Evolutionary conservation across 495 filamentous ascomycete genomes (phyloP), one percentile per base, ranked within the genome.

Genomic region (Xylaria venustula): DNA sequence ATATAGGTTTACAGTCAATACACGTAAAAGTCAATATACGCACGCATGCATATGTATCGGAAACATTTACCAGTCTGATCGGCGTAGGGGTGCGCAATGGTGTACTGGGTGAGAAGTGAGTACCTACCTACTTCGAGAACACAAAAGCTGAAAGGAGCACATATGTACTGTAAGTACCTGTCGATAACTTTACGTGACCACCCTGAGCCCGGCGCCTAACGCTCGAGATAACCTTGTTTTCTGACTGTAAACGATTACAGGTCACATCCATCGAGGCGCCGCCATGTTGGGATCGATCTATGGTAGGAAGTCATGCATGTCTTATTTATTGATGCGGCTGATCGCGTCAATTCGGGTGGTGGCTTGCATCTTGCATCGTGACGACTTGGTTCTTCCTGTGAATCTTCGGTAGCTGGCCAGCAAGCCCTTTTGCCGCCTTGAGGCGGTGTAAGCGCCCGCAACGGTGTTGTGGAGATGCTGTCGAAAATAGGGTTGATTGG

Each of bases 361-460:
- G 53, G 40, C 53, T 55, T 55, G 40, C 37, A 32, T 54, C 23
- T 55, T 45, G 53, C 40, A 28, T 55, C 26, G 40, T 22, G 19
- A 55, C 17, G 17, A 23, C 7, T 9, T 7, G 45, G 7, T 23
- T 22, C 36, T 25, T 2, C 22, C 5, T 17, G 26, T 15, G 6
- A 3, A 12, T 11, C 14, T 15, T 40, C 37, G 37, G 14, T 15
- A 15, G 14, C 7, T 5, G 15, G 15, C 37, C 37, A 40, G 7
- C 7, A 7, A 15, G 3, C 37, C 14, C 7, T 7, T 8, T 40
- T 40, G 30, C 30, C 30, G 30, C 30, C 30, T n/a, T 34, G 30
- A 34, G 30, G 11, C 5, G 30, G 30, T 40, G 37, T 40, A 15
- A 11, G 30, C 30, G 11, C 30, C 14, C 14, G 37, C 37, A 15